Evolutionary conservation across 148 eudicot genomes (phyloP).

Genomic region (Fagopyrum homotropicum): DNA sequence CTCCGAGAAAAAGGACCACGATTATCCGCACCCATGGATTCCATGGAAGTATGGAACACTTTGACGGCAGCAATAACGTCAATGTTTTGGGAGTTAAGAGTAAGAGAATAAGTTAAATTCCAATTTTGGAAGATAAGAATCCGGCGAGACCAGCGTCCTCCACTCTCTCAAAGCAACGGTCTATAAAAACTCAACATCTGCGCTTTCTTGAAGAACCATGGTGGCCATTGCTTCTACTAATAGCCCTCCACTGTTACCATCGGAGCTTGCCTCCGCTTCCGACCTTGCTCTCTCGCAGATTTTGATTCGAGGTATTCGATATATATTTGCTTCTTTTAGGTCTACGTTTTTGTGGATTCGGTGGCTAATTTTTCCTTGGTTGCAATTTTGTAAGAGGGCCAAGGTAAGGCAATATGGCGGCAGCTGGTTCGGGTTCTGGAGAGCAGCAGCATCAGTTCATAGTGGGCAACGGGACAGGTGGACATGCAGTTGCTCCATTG

Average conservation of each 20-base stretch:
- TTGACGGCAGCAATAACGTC: too few species aligned
- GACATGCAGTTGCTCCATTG: slow-evolving; percentile 32
- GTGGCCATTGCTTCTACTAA: neutral
- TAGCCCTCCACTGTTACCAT: neutral
- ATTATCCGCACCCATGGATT: too few species aligned
- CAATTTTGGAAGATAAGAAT: neutral
- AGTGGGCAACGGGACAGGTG: slow-evolving; percentile 31
- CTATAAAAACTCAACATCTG: neutral
- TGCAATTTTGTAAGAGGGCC: neutral
- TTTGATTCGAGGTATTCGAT: neutral
- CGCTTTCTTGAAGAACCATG: neutral
- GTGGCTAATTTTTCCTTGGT: neutral
- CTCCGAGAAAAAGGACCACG: too few species aligned
- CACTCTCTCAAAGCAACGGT: neutral
- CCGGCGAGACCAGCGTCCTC: neutral
- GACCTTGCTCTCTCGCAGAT: neutral
- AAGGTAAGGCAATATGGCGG: slow-evolving; percentile 38
- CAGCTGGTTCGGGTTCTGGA: slow-evolving; percentile 16
- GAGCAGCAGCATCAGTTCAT: slow-evolving; percentile 61
- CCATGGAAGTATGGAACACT: too few species aligned
- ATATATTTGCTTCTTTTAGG: neutral
- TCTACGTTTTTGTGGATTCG: neutral
- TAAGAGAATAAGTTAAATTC: neutral
- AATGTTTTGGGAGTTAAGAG: neutral
- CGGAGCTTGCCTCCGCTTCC: neutral